A percentile compares a stretch with the other conserved stretches of the same genome.
Evolutionary conservation across 805 yeast genomes (phyloP).

Genomic region (Candida nitratophila): DNA sequence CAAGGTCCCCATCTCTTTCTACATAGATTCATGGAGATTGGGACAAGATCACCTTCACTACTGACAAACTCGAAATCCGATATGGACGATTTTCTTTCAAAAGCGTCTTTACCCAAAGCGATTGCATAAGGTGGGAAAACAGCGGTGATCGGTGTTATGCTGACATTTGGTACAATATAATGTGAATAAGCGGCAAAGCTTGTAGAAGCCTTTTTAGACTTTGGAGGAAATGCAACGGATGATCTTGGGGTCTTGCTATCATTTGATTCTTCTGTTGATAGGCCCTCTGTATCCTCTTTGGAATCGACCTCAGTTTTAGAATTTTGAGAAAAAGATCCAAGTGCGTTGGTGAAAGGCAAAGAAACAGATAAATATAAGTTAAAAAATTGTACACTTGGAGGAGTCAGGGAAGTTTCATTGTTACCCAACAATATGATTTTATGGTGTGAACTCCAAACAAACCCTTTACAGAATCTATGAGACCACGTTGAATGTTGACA

Average conservation of each 20-base stretch:
- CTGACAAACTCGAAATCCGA: slow-evolving; percentile 70
- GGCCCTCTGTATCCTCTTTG: not conserved
- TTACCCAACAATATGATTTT: slow-evolving; percentile 58
- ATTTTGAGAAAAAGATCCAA: slow-evolving; percentile 1
- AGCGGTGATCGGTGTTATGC: slow-evolving; percentile 57
- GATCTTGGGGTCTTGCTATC: not conserved
- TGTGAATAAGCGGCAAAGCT: slow-evolving; percentile 66
- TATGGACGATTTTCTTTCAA: slow-evolving; percentile 56
- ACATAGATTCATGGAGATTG: slow-evolving; percentile 52
- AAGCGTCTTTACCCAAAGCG: slow-evolving; percentile 68
- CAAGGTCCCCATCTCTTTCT: slow-evolving; percentile 74
- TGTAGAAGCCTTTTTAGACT: slow-evolving; percentile 4
- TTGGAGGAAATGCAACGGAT: not conserved
- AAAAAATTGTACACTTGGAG: slow-evolving; percentile 42
- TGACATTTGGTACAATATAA: slow-evolving; percentile 66
- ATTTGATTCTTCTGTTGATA: not conserved
- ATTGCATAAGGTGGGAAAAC: slow-evolving; percentile 74
- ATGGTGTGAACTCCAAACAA: slow-evolving; percentile 75
- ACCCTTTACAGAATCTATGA: slow-evolving; percentile 61
- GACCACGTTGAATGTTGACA: slow-evolving; percentile 45
- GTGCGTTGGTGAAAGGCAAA: slow-evolving; percentile 45
- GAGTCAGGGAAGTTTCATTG: slow-evolving; percentile 34
- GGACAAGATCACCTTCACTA: slow-evolving; percentile 61
- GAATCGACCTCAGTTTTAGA: slow-evolving; percentile 6
- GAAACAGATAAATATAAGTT: slow-evolving; percentile 41